A percentile compares a stretch with the other conserved stretches of the same genome.
These are phyloP conservation scores for Exophiala dermatitidis DNA, from an alignment of 2,329 filamentous ascomycete genomes.

Conservation along the genomic window DNA sequence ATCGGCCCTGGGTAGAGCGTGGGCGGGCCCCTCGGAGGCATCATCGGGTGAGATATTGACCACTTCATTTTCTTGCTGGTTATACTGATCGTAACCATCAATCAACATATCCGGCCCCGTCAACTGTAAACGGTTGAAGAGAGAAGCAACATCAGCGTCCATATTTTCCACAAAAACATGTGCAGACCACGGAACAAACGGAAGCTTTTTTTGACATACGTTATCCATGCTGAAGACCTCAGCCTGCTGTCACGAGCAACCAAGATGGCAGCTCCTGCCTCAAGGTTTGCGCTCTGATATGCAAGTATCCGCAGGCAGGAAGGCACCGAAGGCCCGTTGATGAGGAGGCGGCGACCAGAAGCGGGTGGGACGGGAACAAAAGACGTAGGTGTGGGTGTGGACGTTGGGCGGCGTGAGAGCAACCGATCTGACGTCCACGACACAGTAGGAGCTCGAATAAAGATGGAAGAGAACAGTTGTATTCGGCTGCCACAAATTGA, in stretches of 20 bases:
- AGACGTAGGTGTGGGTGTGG: background rate
- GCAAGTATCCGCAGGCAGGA: conserved; percentile 2
- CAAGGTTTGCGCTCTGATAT: conserved; percentile 10
- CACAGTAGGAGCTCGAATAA: background rate
- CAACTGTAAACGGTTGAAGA: conserved; percentile 38
- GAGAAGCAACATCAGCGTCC: conserved; percentile 29
- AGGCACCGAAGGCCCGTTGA: conserved; percentile 9
- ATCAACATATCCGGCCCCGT: conserved; percentile 56
- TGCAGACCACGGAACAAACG: conserved; percentile 9
- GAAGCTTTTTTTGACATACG: conserved; percentile 31
- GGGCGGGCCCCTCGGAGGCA: conserved; percentile 49
- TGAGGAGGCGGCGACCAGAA: background rate
- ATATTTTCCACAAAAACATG: conserved; percentile 4
- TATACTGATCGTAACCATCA: conserved; percentile 51
- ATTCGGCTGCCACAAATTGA: background rate
- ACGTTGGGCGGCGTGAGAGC: background rate
- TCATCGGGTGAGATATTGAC: conserved; percentile 57
- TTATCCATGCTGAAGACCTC: conserved; percentile 37
- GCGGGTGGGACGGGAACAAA: background rate
- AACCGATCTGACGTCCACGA: background rate
- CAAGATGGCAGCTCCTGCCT: conserved; percentile 14
- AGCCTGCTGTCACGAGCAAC: background rate
- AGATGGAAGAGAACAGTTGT: background rate
- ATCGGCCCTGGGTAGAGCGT: conserved; percentile 50
- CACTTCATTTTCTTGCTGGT: conserved; percentile 55